These are phyloP conservation scores for Dioscorea zingiberensis DNA, from an alignment of 106 monocot species.

Conservation along the genomic window DNA sequence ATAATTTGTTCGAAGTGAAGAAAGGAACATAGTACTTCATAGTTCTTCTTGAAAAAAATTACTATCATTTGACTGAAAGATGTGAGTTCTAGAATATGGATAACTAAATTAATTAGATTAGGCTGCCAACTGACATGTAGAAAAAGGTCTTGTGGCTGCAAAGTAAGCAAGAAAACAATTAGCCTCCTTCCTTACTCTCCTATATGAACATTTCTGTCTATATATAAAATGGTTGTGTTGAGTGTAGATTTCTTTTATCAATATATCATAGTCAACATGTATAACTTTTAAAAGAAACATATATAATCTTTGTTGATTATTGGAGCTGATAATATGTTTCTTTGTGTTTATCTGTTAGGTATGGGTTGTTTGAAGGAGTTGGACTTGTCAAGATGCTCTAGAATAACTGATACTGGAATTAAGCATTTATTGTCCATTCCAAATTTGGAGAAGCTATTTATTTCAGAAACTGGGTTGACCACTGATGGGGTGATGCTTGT, in stretches of 20 bases:
- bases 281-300: background rate
- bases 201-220: background rate
- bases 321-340: background rate
- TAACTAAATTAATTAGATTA: too few relatives aligned
- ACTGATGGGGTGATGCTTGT: slow-evolving; percentile 48
- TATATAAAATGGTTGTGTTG: background rate
- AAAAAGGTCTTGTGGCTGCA: too few relatives aligned
- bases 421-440: slow-evolving; percentile 65
- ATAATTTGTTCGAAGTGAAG: too few relatives aligned
- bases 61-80: too few relatives aligned
- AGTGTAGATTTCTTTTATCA: background rate
- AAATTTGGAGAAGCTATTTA: slow-evolving; percentile 63
- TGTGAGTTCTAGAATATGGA: too few relatives aligned
- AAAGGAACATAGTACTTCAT: too few relatives aligned
- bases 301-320: background rate
- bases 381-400: slow-evolving; percentile 84
- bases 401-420: slow-evolving; percentile 73
- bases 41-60: too few relatives aligned
- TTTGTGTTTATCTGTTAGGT: slow-evolving; percentile 31
- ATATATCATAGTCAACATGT: background rate
- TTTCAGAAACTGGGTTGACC: slow-evolving; percentile 69
- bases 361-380: slow-evolving; percentile 72
- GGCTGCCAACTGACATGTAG: too few relatives aligned
- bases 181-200: background rate
- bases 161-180: too few relatives aligned